Conservation (phyloP, 2,329 filamentous ascomycete species). For the Apiospora arundinis region DNA sequence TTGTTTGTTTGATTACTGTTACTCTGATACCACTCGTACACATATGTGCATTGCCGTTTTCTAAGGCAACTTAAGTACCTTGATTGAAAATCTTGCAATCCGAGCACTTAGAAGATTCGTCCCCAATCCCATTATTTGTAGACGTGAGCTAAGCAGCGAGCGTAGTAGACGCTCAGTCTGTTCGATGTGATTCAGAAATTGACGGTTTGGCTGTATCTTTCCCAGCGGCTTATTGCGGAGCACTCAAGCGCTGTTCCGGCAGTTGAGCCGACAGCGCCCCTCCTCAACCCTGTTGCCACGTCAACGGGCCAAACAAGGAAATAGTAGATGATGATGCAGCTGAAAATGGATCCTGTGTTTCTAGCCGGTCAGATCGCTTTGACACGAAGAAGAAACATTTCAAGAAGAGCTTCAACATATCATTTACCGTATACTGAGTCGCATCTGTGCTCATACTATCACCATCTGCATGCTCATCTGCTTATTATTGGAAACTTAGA, state of each 20-base stretch:
- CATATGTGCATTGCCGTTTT: background rate
- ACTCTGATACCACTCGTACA: slow-evolving; percentile 1
- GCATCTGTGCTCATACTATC: background rate
- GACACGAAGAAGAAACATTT: background rate
- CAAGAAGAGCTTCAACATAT: background rate
- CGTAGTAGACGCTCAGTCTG: no score
- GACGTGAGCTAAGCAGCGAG: no score
- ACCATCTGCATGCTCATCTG: background rate
- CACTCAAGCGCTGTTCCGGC: background rate
- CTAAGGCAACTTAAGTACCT: background rate
- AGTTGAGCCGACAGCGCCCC: background rate
- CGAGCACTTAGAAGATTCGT: background rate
- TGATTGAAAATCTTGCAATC: background rate
- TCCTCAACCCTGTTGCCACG: background rate
- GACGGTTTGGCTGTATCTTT: background rate
- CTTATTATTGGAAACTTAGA: slow-evolving; percentile 18
- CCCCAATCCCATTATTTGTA: background rate
- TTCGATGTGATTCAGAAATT: no score
- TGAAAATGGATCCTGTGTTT: background rate
- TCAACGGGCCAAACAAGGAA: slow-evolving; percentile 19
- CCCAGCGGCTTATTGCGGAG: background rate
- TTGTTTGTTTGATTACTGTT: background rate
- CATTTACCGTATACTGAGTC: background rate
- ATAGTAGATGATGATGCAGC: background rate
- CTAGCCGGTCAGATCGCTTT: background rate